These are phyloP conservation scores for Colletotrichum kahawae DNA, from an alignment of 2,329 filamentous ascomycete species.

Conservation along the genomic window DNA sequence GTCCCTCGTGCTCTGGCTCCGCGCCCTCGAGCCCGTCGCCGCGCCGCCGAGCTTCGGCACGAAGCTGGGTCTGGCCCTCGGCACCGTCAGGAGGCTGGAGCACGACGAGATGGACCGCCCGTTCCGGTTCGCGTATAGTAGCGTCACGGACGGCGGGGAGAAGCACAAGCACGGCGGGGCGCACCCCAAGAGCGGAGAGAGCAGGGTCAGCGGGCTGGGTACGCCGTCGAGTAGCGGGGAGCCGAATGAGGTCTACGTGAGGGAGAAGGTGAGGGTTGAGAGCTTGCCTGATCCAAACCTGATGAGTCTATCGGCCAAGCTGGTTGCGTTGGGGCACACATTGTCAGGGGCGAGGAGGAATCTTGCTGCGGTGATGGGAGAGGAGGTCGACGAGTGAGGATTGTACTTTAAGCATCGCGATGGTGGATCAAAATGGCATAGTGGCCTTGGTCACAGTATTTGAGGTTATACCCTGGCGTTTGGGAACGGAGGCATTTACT, in stretches of 20 bases:
- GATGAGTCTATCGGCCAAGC: conserved; percentile 82
- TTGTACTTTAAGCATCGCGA: background rate
- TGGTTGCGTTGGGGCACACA: conserved; percentile 77
- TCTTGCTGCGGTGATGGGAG: conserved; percentile 79
- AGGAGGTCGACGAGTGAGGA: conserved; percentile 41
- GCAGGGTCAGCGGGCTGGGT: conserved; percentile 1
- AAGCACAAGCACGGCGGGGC: conserved; percentile 16
- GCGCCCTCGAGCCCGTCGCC: conserved; percentile 72
- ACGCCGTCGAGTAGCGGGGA: conserved; percentile 23
- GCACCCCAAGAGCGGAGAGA: background rate
- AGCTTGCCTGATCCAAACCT: conserved; percentile 82
- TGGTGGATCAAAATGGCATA: background rate
- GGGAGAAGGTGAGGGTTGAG: conserved; percentile 88
- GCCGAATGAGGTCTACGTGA: conserved; percentile 74
- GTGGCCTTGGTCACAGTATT: background rate
- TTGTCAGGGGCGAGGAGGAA: conserved; percentile 74
- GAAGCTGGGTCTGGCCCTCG: conserved; percentile 74
- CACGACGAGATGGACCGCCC: conserved; percentile 82
- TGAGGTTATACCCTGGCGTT: conserved; percentile 27
- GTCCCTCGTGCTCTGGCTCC: conserved; percentile 71
- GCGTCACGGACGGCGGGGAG: conserved; percentile 26
- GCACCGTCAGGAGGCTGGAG: conserved; percentile 65
- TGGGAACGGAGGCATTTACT: background rate
- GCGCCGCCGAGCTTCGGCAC: conserved; percentile 65
- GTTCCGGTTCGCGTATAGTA: conserved; percentile 64